These are phyloP conservation scores for Cyamopsis tetragonoloba DNA, from an alignment of 306 rosid species.

Conservation along the genomic window DNA sequence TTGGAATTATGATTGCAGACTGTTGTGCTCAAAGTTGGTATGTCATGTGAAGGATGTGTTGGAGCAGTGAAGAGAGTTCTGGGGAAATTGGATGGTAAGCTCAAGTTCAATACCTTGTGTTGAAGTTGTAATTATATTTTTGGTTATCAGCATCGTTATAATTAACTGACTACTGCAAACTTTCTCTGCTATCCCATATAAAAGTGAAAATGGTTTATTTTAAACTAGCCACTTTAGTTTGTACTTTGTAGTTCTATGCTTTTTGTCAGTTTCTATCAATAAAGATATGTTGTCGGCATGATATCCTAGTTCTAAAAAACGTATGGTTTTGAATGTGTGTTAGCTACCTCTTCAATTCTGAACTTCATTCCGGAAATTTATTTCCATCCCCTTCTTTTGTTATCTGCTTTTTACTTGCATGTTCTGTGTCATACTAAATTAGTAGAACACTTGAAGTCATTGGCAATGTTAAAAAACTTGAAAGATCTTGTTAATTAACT, in stretches of 20 bases:
- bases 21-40: slow-evolving; percentile 85
- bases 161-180: background rate
- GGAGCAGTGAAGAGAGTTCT: slow-evolving; percentile 96
- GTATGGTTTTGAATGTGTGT: background rate
- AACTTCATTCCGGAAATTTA: background rate
- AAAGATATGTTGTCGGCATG: background rate
- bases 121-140: background rate
- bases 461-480: background rate
- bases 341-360: background rate
- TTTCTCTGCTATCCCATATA: background rate
- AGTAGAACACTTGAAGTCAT: background rate
- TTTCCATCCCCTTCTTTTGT: slow-evolving; percentile 9
- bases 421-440: background rate
- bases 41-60: slow-evolving; percentile 94
- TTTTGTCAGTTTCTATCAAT: background rate
- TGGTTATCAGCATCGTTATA: background rate
- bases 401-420: background rate
- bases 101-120: background rate
- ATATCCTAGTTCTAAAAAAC: background rate
- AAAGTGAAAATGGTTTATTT: background rate
- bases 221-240: background rate
- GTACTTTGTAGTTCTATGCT: background rate
- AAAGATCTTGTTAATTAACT: background rate
- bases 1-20: slow-evolving; percentile 51
- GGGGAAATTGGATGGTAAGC: slow-evolving; percentile 84